Evolutionary conservation across 495 filamentous ascomycete species (phyloP).

Genomic region (Penicillium desertorum): DNA sequence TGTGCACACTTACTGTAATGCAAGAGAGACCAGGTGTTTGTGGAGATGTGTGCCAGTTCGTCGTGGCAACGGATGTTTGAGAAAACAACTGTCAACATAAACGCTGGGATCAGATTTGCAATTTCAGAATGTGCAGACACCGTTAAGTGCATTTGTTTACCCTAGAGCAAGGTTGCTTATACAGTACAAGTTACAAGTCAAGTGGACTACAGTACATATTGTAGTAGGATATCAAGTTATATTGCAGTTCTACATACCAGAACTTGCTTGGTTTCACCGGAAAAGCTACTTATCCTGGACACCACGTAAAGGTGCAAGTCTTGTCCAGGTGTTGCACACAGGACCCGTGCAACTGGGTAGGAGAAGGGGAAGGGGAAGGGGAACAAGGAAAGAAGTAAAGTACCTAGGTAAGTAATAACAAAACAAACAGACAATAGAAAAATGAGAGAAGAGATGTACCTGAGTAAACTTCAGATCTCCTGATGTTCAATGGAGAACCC

Average conservation of each 20-base stretch:
- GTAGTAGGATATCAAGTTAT: neutral
- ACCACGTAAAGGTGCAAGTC: conserved; percentile 7
- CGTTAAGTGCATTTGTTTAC: neutral
- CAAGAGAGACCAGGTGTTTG: neutral
- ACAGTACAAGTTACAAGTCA: neutral
- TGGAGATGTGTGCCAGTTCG: neutral
- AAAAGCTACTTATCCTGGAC: neutral
- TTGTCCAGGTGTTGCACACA: neutral
- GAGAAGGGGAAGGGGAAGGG: neutral
- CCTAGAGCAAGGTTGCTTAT: neutral
- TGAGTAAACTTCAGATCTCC: neutral
- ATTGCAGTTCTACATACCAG: neutral
- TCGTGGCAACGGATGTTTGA: neutral
- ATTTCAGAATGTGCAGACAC: neutral
- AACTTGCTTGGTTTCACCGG: neutral
- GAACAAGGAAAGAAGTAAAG: neutral
- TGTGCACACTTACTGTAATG: neutral
- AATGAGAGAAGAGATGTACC: too few species aligned
- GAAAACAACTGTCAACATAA: neutral
- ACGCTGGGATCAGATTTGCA: neutral
- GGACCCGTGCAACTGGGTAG: neutral
- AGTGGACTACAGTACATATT: neutral
- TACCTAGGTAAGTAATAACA: too few species aligned
- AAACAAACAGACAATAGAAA: neutral
- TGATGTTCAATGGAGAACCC: neutral